Conservation (phyloP, 2,329 filamentous ascomycete species). For the Fusarium buharicum region DNA sequence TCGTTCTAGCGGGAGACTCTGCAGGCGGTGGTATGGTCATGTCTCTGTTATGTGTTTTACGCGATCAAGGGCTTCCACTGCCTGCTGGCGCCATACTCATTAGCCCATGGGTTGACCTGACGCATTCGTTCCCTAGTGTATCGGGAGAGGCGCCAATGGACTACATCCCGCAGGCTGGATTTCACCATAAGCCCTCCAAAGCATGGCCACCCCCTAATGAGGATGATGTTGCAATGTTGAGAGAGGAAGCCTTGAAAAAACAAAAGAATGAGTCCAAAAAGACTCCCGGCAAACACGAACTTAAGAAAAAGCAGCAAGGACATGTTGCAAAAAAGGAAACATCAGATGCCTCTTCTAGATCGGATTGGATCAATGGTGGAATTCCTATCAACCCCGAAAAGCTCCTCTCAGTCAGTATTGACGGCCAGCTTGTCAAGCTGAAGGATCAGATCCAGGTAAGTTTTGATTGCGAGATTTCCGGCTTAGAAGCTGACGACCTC, state of each 20-base stretch:
- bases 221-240: conserved; percentile 72
- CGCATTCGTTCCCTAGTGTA: conserved; percentile 95
- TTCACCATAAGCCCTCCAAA: conserved; percentile 87
- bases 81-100: conserved; percentile 91
- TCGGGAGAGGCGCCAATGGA: conserved; percentile 77
- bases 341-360: conserved; percentile 35
- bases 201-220: conserved; percentile 94
- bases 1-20: conserved; percentile 90
- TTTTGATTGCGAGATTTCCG: neutral
- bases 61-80: conserved; percentile 83
- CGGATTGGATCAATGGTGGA: conserved; percentile 45
- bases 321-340: conserved; percentile 46
- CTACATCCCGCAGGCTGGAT: conserved; percentile 88
- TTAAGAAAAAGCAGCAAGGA: conserved; percentile 50
- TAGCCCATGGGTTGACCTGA: conserved; percentile 95
- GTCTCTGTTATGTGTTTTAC: conserved; percentile 79
- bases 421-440: conserved; percentile 76
- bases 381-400: conserved; percentile 45
- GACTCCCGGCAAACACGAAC: conserved; percentile 32
- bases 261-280: conserved; percentile 43
- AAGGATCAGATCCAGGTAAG: conserved; percentile 91
- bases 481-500: conserved; percentile 46
- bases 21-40: conserved; percentile 92
- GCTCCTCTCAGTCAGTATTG: conserved; percentile 72
- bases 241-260: conserved; percentile 60